Evolutionary conservation across 441 rosid genomes (phyloP), one percentile per base, ranked within the genome.

Genomic region (Eruca vesicaria): DNA sequence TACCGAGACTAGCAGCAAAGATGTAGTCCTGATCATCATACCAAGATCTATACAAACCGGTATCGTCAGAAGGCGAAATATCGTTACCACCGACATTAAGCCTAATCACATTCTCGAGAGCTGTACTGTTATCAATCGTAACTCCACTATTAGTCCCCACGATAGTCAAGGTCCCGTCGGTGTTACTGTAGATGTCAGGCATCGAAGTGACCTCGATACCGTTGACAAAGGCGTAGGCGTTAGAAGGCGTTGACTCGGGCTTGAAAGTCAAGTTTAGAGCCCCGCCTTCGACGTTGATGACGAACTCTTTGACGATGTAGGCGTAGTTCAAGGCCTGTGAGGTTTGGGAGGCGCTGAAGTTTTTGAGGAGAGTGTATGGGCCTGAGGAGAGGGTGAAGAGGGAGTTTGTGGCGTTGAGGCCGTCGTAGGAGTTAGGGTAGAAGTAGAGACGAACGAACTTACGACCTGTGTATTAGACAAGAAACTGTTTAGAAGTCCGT

Each of bases 131-230:
- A 31, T 84, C 91, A 3, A 95, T 87, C 61, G 14, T 2, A 77
- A 84, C 12, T 0, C 83, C 20, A 60, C 41, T 0, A 20, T 19
- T 2, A 5, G 20, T 32, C 41, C 98, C 98, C 11, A 93, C 88
- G 7, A 85, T 7, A 6, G 1, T 3, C 66, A 85, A 53, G 26
- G n/a, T 21, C 65, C 90, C 95, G 76, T 82, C 90, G 1, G 82
- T 70, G 28, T 36, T 31, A 4, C 87, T 81, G 56, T 89, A 95
- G 26, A 95, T 82, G 78, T 95, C 97, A 21, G 98, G 97, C 97
- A 91, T 93, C 0, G 99, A 93, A 56, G 87, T 77, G n/a, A 93
- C 83, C 86, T 95, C 97, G 56, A 95, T 95, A 71, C 98, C 99
- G 71, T 95, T 95, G 1, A 93, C 95, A 66, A 95, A 95, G 0